phyloP scores from a whole-genome alignment of 2,329 filamentous ascomycete genomes.

The Colletotrichum sp. region DNA sequence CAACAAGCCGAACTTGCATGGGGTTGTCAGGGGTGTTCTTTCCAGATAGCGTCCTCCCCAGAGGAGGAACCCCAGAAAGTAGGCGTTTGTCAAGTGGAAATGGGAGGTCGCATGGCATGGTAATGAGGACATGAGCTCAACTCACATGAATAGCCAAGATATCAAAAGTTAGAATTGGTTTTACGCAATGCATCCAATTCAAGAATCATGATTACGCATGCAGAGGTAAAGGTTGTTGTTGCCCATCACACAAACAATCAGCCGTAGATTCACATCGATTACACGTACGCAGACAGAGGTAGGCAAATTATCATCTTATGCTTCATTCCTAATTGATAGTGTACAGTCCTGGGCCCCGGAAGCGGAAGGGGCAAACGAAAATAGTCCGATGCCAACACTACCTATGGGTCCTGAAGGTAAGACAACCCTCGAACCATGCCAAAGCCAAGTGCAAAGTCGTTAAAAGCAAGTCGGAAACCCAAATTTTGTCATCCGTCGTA shows the following conservation, averaged over 20 bases:
- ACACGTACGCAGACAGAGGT: not conserved
- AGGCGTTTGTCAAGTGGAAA: not conserved
- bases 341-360: conserved; percentile 3
- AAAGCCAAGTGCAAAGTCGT: not conserved
- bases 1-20: conserved; percentile 52
- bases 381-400: not conserved
- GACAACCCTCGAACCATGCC: conserved; percentile 7
- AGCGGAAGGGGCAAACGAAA: not conserved
- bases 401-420: not conserved
- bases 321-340: conserved; percentile 10
- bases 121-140: not conserved
- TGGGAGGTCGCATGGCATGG: not conserved
- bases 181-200: not conserved
- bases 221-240: not conserved
- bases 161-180: not conserved
- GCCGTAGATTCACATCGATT: not conserved
- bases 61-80: not conserved
- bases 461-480: conserved; percentile 15
- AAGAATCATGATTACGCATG: not conserved
- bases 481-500: conserved; percentile 22
- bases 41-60: conserved; percentile 41
- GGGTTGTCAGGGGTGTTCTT: conserved; percentile 52
- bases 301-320: not conserved
- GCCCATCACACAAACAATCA: not conserved
- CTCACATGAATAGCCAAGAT: not conserved